Evolutionary conservation across 306 rosid genomes (phyloP).

Genomic region (Fagus crenata): DNA sequence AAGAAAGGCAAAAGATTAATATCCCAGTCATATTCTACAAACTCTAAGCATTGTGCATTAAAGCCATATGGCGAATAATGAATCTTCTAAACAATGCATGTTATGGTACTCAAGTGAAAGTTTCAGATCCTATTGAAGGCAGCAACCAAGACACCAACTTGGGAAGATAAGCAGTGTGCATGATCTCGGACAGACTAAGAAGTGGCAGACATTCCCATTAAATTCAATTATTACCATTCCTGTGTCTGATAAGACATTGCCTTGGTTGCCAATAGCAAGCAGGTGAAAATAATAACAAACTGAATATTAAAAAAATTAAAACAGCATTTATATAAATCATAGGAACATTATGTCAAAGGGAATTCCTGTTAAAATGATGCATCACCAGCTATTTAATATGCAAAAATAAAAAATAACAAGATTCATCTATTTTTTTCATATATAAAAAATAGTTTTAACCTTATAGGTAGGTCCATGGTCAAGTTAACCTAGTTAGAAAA

Average conservation of each 20-base stretch:
- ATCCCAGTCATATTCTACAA: slow-evolving; percentile 1
- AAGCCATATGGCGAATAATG: not conserved
- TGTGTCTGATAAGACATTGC: not conserved
- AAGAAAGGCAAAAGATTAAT: not conserved
- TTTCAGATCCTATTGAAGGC: slow-evolving; percentile 4
- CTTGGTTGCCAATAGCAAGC: slow-evolving; percentile 9
- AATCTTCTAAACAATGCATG: slow-evolving; percentile 15
- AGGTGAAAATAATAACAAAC: not conserved
- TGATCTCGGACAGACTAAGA: not conserved
- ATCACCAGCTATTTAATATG: not conserved
- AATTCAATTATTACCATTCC: slow-evolving; percentile 1
- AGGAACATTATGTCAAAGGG: not conserved
- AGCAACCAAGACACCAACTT: slow-evolving; percentile 2
- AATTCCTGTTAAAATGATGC: not conserved
- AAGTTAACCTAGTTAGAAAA: not conserved
- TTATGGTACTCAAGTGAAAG: not conserved
- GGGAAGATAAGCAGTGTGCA: not conserved
- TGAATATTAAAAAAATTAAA: not conserved
- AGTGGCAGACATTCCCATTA: slow-evolving; percentile 8
- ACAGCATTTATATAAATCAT: not conserved
- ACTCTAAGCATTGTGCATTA: slow-evolving; percentile 10
- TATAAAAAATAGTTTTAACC: not conserved
- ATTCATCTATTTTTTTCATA: not conserved
- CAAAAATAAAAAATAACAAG: not conserved
- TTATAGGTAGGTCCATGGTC: not conserved